Conservation (phyloP, 192 early-diverging fungal genomes). For the Coemansia sp. region DNA sequence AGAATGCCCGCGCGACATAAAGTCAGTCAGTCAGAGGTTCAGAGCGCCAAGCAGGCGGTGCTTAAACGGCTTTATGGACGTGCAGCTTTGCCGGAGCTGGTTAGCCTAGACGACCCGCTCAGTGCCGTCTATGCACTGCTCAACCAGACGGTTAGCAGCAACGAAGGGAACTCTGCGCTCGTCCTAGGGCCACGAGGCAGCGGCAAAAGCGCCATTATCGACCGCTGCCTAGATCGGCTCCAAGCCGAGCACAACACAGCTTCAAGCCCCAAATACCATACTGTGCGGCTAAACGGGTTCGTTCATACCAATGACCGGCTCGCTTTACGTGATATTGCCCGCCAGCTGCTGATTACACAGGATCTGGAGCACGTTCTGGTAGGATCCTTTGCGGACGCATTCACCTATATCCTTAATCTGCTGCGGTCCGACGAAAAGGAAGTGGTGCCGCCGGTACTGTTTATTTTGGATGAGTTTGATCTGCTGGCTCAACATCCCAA, state of each 20-base stretch:
- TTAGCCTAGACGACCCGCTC: conserved; percentile 31
- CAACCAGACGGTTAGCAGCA: conserved; percentile 22
- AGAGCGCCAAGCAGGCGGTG: conserved; percentile 7
- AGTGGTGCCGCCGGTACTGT: conserved; percentile 56
- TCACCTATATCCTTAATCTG: conserved; percentile 39
- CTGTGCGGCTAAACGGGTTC: conserved; percentile 72
- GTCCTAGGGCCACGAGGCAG: conserved; percentile 77
- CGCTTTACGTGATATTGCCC: conserved; percentile 78
- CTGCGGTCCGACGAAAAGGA: conserved; percentile 17
- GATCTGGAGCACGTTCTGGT: conserved; percentile 51
- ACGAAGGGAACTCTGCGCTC: conserved; percentile 84
- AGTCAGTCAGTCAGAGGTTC: background rate
- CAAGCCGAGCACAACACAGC: conserved; percentile 15
- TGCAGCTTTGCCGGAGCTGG: conserved; percentile 24
- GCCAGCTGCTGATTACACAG: conserved; percentile 69
- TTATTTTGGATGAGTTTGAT: conserved; percentile 94
- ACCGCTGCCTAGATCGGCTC: conserved; percentile 21
- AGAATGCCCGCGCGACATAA: background rate
- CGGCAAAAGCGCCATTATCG: conserved; percentile 63
- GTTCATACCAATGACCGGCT: conserved; percentile 78
- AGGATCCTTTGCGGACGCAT: conserved; percentile 39
- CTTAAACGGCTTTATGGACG: conserved; percentile 33
- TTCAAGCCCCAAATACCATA: conserved; percentile 52
- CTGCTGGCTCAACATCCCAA: conserved; percentile 88
- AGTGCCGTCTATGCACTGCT: conserved; percentile 23